phyloP scores from a whole-genome alignment of 345 rosid genomes.

The Clarkia xantiana region DNA sequence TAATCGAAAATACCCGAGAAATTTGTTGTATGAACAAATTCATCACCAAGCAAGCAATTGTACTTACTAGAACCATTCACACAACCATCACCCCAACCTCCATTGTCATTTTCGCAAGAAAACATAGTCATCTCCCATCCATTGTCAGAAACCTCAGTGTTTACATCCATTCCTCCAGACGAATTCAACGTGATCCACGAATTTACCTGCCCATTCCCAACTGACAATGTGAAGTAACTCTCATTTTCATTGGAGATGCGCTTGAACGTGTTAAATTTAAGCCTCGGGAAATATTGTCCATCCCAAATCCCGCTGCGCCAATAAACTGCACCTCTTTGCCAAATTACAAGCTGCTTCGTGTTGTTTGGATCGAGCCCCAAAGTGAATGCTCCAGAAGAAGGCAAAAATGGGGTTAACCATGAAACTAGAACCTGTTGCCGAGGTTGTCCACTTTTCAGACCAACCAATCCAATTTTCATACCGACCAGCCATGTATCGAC shows the following conservation, averaged over 20 bases:
- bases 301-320: conserved; percentile 9
- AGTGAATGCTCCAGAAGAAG: conserved; percentile 5
- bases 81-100: no score
- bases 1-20: no score
- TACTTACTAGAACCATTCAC: no score
- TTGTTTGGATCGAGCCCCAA: background rate
- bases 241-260: conserved; percentile 9
- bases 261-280: conserved; percentile 2
- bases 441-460: background rate
- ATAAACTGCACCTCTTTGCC: conserved; percentile 1
- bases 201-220: background rate
- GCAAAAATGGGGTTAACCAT: conserved; percentile 3
- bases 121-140: no score
- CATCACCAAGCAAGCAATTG: background rate
- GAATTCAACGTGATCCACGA: conserved; percentile 11
- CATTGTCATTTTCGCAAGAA: no score
- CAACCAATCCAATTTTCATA: conserved; percentile 7
- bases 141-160: background rate
- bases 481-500: conserved; percentile 6
- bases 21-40: background rate
- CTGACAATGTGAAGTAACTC: conserved; percentile 5
- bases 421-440: background rate
- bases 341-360: background rate
- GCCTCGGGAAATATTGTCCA: background rate
- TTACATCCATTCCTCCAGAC: conserved; percentile 5